Evolutionary conservation across 2,329 filamentous ascomycete genomes (phyloP).

Genomic region (Trichophyton schoenleinii): DNA sequence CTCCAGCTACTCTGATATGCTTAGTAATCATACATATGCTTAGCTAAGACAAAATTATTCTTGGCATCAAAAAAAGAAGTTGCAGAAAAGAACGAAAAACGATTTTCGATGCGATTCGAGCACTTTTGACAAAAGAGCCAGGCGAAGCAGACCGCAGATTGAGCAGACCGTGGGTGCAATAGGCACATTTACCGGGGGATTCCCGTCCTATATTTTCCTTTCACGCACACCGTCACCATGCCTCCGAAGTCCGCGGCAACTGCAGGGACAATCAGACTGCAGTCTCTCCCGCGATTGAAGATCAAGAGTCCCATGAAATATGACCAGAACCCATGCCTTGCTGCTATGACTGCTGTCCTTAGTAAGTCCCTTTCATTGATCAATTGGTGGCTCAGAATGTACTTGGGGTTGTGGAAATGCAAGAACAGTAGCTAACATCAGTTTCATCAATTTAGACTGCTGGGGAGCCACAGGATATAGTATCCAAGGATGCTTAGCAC

Average conservation of each 20-base stretch:
- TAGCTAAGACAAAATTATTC: not conserved
- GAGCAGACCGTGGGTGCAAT: not conserved
- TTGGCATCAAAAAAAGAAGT: not conserved
- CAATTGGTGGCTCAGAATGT: not conserved
- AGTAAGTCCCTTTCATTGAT: constrained; percentile 34
- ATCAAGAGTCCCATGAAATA: constrained; percentile 49
- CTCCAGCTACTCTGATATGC: not conserved
- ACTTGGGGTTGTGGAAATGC: not conserved
- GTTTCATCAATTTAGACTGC: constrained; percentile 24
- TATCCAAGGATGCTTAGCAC: constrained; percentile 44
- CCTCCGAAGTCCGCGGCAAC: constrained; percentile 34
- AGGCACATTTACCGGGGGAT: not conserved
- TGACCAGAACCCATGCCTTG: constrained; percentile 51
- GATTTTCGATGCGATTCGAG: not conserved
- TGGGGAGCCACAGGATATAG: constrained; percentile 37
- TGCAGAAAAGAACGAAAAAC: not conserved
- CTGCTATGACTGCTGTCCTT: constrained; percentile 54
- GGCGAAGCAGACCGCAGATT: not conserved
- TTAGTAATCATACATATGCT: not conserved
- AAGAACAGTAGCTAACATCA: not conserved
- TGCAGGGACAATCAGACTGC: constrained; percentile 34
- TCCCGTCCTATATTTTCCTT: not conserved
- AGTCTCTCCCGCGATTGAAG: constrained; percentile 43
- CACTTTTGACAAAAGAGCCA: not conserved
- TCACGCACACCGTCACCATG: constrained; percentile 22